Conservation (phyloP, 768 basidiomycete genomes). For the Leccinum fibrillosum region DNA sequence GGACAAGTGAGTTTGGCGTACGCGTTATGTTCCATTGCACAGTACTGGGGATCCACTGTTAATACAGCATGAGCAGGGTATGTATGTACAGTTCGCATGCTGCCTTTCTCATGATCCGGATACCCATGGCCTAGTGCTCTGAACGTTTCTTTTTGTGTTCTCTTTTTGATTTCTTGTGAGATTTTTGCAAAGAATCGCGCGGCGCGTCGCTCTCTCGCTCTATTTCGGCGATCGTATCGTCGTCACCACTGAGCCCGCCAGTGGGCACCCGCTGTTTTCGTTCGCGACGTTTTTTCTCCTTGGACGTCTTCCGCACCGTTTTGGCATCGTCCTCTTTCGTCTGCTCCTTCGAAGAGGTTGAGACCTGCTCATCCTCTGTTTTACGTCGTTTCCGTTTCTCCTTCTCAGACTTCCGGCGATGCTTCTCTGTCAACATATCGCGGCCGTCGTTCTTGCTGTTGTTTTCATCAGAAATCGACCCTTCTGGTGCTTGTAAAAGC, state of each 20-base stretch:
- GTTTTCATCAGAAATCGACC: constrained; percentile 7
- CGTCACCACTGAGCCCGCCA: background rate
- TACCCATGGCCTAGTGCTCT: background rate
- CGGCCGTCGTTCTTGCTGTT: background rate
- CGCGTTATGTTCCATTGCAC: background rate
- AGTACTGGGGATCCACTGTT: background rate
- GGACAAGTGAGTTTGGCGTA: background rate
- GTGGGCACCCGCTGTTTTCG: constrained; percentile 7
- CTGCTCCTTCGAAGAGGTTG: constrained; percentile 6
- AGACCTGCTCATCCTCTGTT: background rate
- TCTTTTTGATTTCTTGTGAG: constrained; percentile 8
- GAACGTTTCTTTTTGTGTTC: constrained; percentile 1
- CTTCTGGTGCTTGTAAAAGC: background rate
- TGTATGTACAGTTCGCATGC: constrained; percentile 12
- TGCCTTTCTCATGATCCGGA: background rate
- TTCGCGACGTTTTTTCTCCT: constrained; percentile 25
- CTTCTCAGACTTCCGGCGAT: constrained; percentile 30
- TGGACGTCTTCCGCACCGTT: constrained; percentile 19
- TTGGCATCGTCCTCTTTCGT: constrained; percentile 8
- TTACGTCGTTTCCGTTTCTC: constrained; percentile 22
- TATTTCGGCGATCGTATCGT: background rate
- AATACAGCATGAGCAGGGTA: constrained; percentile 4
- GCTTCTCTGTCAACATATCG: constrained; percentile 27
- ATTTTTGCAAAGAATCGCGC: background rate
- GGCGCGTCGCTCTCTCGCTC: background rate